Percentiles rank a stretch among this genome's conserved stretches.
phyloP scores from a whole-genome alignment of 140 eudicot species.

The Artemisia princeps region DNA sequence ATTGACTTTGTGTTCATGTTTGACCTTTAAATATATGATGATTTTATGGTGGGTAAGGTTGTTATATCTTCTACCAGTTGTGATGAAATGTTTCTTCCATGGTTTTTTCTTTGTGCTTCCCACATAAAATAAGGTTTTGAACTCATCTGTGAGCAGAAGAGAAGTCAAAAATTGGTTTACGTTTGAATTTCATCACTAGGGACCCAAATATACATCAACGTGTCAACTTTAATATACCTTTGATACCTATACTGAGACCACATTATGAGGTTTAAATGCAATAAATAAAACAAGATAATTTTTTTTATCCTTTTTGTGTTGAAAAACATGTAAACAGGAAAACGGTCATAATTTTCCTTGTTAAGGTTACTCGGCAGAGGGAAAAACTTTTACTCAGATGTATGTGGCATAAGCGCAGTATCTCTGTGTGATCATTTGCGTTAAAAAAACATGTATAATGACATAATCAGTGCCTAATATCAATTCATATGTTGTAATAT shows the following conservation, averaged over 20 bases:
- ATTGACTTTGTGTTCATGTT: slow-evolving; percentile 32
- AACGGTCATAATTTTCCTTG: too few relatives aligned
- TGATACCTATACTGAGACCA: slow-evolving; percentile 31
- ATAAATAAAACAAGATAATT: not conserved
- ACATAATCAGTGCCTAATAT: too few relatives aligned
- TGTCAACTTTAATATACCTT: slow-evolving; percentile 27
- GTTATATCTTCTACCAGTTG: slow-evolving; percentile 41
- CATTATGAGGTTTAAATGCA: slow-evolving; percentile 1
- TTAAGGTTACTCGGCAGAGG: too few relatives aligned
- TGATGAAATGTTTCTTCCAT: slow-evolving; percentile 31
- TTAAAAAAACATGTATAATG: too few relatives aligned
- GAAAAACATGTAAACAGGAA: too few relatives aligned
- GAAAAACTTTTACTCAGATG: too few relatives aligned
- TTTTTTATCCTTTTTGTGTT: not conserved
- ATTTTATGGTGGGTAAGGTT: slow-evolving; percentile 40
- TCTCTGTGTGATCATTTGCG: too few relatives aligned
- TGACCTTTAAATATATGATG: slow-evolving; percentile 24
- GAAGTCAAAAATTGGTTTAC: slow-evolving; percentile 25
- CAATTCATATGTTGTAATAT: too few relatives aligned
- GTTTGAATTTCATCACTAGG: slow-evolving; percentile 31
- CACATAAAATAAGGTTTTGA: slow-evolving; percentile 18
- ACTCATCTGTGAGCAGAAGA: slow-evolving; percentile 19
- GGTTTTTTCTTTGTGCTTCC: slow-evolving; percentile 30
- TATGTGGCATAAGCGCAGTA: too few relatives aligned
- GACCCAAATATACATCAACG: slow-evolving; percentile 24